Base-by-base conservation (phyloP, 441 rosid species). In the California macrophylla region DNA sequence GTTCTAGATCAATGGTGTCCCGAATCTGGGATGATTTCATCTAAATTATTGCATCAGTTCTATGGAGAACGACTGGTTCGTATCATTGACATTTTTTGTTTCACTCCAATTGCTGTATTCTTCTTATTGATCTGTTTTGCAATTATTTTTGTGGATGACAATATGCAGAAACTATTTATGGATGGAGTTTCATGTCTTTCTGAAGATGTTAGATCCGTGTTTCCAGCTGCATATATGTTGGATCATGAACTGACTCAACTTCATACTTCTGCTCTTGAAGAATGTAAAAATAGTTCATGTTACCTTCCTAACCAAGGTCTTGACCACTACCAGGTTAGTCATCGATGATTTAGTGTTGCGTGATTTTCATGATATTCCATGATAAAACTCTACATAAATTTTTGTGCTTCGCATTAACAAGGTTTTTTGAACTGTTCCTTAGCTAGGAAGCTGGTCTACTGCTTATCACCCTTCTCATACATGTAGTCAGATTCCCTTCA, bases 51-150 rank as follows among this genome's bases (percentile, higher is more conserved):
- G 81, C 96, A 95, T 79, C 87, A 85, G 64, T 86, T 82, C 78
- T 95, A 84, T 78, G 95, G 97, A 82, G 89, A 87, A 87, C 88
- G 84, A 86, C 86, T 95, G 99, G 99, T 95, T 76, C 72, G 95
- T 78, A 71, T 66, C 61, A 45, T 61, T 32, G 68, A 66, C 64
- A 1, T 71, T 66, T 69, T 2, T n/a, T 25, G 4, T 68, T 32
- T 76, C 5, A 54, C 72, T 40, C 47, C 66, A 24, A 25, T 42
- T 71, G 65, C 64, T 73, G 63, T 70, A 56, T 36, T 16, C 76
- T 65, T 68, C 76, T 65, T 68, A 69, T 26, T 66, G 38, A 67
- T 62, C 24, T 47, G 52, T 26, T 56, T 40, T 2, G 60, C 62
- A 30, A 75, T 68, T 60, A 50, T 16, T 74, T 74, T 74, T 6